Conservation (phyloP, 768 basidiomycete species). For the Nevesoporus exiguus region DNA sequence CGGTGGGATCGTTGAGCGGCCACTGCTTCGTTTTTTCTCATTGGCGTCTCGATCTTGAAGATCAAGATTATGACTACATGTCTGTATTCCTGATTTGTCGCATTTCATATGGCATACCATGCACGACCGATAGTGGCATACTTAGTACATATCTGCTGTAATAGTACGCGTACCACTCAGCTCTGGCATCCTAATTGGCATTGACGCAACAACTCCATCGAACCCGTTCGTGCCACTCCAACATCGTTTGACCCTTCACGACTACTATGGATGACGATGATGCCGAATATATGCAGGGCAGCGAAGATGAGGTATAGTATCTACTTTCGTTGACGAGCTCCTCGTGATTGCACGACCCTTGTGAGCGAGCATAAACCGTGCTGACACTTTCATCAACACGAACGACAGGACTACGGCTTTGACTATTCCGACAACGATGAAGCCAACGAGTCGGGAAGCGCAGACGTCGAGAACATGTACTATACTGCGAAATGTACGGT, state of each 20-base stretch:
- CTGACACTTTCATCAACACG: constrained; percentile 2
- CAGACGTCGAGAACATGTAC: constrained; percentile 97
- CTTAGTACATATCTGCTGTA: constrained; percentile 26
- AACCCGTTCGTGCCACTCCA: background rate
- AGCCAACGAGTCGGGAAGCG: constrained; percentile 72
- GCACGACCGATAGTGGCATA: constrained; percentile 28
- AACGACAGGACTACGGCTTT: constrained; percentile 83
- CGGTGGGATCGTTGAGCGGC: background rate
- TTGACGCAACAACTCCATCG: background rate
- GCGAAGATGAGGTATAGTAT: constrained; percentile 71
- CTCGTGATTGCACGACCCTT: background rate
- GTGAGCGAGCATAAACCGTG: background rate
- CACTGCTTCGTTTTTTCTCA: background rate
- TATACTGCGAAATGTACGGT: constrained; percentile 91
- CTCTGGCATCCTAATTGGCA: constrained; percentile 5
- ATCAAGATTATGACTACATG: background rate
- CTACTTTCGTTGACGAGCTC: constrained; percentile 1
- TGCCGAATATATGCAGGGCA: constrained; percentile 91
- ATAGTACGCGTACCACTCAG: background rate
- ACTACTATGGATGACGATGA: constrained; percentile 83
- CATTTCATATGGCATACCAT: constrained; percentile 17
- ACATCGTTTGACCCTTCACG: constrained; percentile 1
- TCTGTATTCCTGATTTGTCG: constrained; percentile 11
- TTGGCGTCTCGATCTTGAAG: constrained; percentile 4
- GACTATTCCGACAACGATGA: constrained; percentile 93